Base-by-base conservation (phyloP, 371 early-diverging fungal genomes). In the Chytridium lagenaria region DNA sequence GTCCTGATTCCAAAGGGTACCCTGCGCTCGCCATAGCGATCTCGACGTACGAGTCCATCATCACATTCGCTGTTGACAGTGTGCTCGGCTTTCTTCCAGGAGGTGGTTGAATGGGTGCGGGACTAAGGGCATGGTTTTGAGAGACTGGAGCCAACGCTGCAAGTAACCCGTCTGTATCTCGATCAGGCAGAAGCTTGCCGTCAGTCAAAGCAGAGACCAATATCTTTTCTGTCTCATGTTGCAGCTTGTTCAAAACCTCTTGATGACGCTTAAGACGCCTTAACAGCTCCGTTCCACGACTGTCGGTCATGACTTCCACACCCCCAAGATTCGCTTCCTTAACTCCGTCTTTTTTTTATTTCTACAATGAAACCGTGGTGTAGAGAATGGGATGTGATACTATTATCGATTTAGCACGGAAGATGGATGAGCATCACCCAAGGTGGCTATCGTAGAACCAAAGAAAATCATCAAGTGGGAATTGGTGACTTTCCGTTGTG, bases 41-140 rank as follows among this genome's bases (percentile, higher is more conserved):
- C 66, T 66, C 66, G 23, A 66, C 39, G 44, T 44, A 66, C 2
- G 66, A 38, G 28, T 66, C 66, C 66, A 66, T 26, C 12, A 66
- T n/a, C 3, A 30, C 12, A 34, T 34, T 63, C 12, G 3, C 30
- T 26, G 61, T 34, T 5, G 31, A 12, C 34, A 3, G 7, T 28
- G 37, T 12, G 31, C 61, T 61, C 30, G 5, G 5, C 55, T 26
- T 52, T 26, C 55, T 26, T 52, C n/a, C 61, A 12, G 7, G 34
- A 26, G 34, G 61, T 28, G 12, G 36, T 5, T 61, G n/a, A 31
- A 7, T 34, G 12, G 36, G 5, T 7, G 44, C 44, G 44, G 44
- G n/a, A n/a, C n/a, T n/a, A n/a, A n/a, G n/a, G n/a, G n/a, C n/a
- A n/a, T n/a, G n/a, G n/a, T n/a, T n/a, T n/a, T n/a, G n/a, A n/a